phyloP scores from a whole-genome alignment of 1,284 basidiomycete species.

The Exsudoporus floridanus region DNA sequence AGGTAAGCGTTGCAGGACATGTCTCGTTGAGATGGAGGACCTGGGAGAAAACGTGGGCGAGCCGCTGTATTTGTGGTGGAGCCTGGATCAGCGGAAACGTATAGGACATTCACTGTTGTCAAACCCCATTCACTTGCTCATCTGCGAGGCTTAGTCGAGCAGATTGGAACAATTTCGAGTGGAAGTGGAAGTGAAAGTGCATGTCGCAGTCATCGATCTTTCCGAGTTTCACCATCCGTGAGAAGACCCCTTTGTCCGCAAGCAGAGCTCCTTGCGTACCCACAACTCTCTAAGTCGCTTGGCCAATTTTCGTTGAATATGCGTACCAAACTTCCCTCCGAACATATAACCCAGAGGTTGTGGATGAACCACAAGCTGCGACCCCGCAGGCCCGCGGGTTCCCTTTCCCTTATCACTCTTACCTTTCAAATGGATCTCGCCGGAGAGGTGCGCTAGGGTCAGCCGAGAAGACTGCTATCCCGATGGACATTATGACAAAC shows the following conservation, averaged over 20 bases:
- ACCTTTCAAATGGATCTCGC: conserved; percentile 26
- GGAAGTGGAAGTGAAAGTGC: neutral
- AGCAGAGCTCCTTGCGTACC: neutral
- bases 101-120: conserved; percentile 4
- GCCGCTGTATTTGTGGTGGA: conserved; percentile 70
- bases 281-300: neutral
- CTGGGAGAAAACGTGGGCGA: conserved; percentile 62
- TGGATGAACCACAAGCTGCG: conserved; percentile 35
- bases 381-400: conserved; percentile 26
- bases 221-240: neutral
- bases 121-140: conserved; percentile 18
- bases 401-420: conserved; percentile 18
- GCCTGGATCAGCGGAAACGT: conserved; percentile 43
- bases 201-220: neutral
- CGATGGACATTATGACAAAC: conserved; percentile 38
- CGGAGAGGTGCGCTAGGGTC: conserved; percentile 22
- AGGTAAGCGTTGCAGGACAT: conserved; percentile 31
- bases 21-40: conserved; percentile 50
- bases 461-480: conserved; percentile 35
- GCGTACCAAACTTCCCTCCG: neutral
- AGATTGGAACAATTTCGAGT: neutral
- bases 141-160: neutral
- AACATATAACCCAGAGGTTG: conserved; percentile 19
- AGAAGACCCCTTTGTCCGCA: neutral
- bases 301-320: neutral